A percentile compares a stretch with the other conserved stretches of the same genome.
These are phyloP conservation scores for Mayamaea pseudoterrestris DNA, from an alignment of 108 stramenopile genomes.

Conservation along the genomic window DNA sequence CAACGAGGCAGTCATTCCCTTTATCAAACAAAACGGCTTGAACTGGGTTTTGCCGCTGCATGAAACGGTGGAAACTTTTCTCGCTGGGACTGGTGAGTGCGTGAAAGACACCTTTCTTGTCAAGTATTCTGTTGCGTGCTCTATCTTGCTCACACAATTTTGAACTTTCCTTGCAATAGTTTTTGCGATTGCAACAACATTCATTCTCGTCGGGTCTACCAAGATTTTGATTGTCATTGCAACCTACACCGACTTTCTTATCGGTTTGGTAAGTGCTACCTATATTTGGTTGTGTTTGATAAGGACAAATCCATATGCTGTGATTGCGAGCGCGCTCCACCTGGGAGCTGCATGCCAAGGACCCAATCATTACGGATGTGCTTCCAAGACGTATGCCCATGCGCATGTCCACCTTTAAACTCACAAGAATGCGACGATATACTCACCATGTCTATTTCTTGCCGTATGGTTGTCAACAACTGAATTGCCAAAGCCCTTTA, in stretches of 20 bases:
- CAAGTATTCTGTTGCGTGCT: too few species aligned
- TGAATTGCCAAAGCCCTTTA: too few species aligned
- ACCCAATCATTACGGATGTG: too few species aligned
- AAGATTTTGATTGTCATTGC: conserved; percentile 80
- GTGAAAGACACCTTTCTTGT: too few species aligned
- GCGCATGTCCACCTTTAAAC: too few species aligned
- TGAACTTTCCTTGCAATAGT: too few species aligned
- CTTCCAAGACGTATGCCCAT: too few species aligned
- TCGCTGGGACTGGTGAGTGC: conserved; percentile 86
- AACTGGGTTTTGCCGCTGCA: conserved; percentile 83
- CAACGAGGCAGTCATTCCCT: conserved; percentile 88
- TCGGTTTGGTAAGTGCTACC: conserved; percentile 13
- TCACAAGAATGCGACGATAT: background rate
- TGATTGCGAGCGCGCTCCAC: too few species aligned
- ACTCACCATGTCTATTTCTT: background rate
- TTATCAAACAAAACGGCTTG: conserved; percentile 77
- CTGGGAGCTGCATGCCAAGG: too few species aligned
- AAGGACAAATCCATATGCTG: too few species aligned
- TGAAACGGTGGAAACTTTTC: conserved; percentile 84
- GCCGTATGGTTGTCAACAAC: conserved; percentile 15
- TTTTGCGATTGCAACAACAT: conserved; percentile 83
- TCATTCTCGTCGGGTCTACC: conserved; percentile 87
- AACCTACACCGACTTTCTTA: conserved; percentile 70
- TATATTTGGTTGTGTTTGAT: too few species aligned
- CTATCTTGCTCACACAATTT: too few species aligned